phyloP scores from a whole-genome alignment of 148 eudicot genomes.

The Nepenthes mirabilis region DNA sequence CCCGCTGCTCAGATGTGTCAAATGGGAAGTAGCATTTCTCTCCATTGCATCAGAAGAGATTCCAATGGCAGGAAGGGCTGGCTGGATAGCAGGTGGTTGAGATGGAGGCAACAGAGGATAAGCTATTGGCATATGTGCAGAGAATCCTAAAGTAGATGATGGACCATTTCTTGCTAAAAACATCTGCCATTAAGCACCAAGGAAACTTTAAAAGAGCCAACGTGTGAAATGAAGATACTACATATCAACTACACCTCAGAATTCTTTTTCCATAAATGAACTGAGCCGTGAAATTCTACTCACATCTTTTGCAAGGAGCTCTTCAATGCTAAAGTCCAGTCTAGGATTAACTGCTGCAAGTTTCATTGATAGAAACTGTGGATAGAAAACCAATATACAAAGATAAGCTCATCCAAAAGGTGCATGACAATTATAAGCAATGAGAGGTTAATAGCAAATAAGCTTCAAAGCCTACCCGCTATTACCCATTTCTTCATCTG shows the following conservation, averaged over 20 bases:
- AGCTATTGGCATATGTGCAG: constrained; percentile 49
- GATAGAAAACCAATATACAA: not conserved
- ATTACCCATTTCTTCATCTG: not conserved
- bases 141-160: constrained; percentile 45
- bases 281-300: constrained; percentile 4
- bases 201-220: too few species aligned
- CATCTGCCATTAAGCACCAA: constrained; percentile 26
- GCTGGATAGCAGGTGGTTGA: constrained; percentile 39
- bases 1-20: constrained; percentile 12
- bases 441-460: not conserved
- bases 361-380: constrained; percentile 70
- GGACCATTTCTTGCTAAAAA: constrained; percentile 55
- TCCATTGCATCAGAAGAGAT: constrained; percentile 47
- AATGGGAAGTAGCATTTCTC: constrained; percentile 40
- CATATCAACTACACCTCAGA: not conserved
- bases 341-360: constrained; percentile 67
- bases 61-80: constrained; percentile 7
- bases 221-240: not conserved
- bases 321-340: constrained; percentile 64
- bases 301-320: constrained; percentile 83
- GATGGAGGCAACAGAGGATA: constrained; percentile 45
- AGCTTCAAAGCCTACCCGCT: not conserved
- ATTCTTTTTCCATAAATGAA: not conserved
- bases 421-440: not conserved
- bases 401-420: not conserved